Evolutionary conservation across 2,329 filamentous ascomycete species (phyloP), one percentile per base, ranked within the genome.

Genomic region (Pestalotiopsis sp.): DNA sequence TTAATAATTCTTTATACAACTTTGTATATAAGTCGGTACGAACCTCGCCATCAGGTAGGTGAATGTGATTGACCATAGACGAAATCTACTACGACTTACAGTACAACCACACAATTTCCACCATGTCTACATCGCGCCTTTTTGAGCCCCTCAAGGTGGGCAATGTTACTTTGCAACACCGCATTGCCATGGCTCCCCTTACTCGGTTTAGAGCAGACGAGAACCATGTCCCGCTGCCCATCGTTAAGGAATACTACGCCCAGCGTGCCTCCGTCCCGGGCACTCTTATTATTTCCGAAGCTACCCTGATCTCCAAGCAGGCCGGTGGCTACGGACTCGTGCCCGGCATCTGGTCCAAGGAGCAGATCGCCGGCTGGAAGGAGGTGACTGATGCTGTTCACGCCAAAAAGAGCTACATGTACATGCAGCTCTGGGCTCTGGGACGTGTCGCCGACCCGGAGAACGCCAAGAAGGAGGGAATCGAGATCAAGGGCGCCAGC

Each of bases 341-440:
- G 3, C 87, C 88, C 0, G 86, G 86, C 31, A 87, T 90, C 75
- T 89, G 81, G 72, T 84, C 76, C 67, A 77, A 82, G 3, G 80
- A 79, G 45, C 87, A 89, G 72, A 81, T 88, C 65, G 80, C 80
- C 2, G 85, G 80, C 0, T 91, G 88, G 88, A 85, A 83, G 68
- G 78, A 82, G 58, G 79, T 90, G 66, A 88, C 86, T 2, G 84
- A 87, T 66, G 85, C 83, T 1, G 88, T 91, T 2, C 89, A 91
- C 77, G 80, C 80, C 41, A 87, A 88, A 74, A 85, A 86, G 38
- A 82, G 82, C 49, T 86, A 83, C 74, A 88, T 92, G 65, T 91
- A 83, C 78, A 77, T 84, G 1, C 91, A 93, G 74, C 81, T 93
- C 0, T 92, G 88, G 83, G 85, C 84, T 0, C 80, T 88, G 5